Evolutionary conservation across 257 asterid species (phyloP).

Genomic region (Solanum habrochaites): DNA sequence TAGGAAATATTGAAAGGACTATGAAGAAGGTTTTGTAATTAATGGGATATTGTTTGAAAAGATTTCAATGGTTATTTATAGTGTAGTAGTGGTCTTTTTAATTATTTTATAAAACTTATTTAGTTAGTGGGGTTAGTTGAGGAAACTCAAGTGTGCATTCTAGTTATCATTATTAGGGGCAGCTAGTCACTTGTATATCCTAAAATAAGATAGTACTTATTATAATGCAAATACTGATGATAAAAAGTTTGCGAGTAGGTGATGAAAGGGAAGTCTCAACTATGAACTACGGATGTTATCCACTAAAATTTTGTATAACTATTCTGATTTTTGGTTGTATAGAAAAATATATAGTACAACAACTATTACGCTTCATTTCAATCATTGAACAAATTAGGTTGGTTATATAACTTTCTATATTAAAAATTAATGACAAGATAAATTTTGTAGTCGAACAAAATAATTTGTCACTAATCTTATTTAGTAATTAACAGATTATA

Average conservation of each 20-base stretch:
- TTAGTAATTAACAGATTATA: too few relatives aligned
- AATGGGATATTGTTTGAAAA: background rate
- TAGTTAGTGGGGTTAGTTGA: background rate
- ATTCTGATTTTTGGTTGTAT: background rate
- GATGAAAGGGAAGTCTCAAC: background rate
- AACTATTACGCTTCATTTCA: too few relatives aligned
- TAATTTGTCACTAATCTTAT: background rate
- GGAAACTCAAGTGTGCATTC: background rate
- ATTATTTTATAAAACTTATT: background rate
- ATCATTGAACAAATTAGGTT: background rate
- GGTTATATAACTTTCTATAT: background rate
- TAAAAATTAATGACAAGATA: fast-evolving
- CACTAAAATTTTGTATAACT: background rate
- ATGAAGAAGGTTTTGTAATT: background rate
- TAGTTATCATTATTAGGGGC: background rate
- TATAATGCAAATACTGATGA: background rate
- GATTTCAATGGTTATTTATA: background rate
- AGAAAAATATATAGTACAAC: background rate
- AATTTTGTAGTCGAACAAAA: too few relatives aligned
- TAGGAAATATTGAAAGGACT: background rate
- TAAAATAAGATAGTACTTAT: too few relatives aligned
- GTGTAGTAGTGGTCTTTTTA: background rate
- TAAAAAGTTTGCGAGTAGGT: background rate
- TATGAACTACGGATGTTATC: background rate
- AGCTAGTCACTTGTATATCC: background rate